phyloP scores from a whole-genome alignment of 345 rosid genomes.

The Isatis tinctoria region DNA sequence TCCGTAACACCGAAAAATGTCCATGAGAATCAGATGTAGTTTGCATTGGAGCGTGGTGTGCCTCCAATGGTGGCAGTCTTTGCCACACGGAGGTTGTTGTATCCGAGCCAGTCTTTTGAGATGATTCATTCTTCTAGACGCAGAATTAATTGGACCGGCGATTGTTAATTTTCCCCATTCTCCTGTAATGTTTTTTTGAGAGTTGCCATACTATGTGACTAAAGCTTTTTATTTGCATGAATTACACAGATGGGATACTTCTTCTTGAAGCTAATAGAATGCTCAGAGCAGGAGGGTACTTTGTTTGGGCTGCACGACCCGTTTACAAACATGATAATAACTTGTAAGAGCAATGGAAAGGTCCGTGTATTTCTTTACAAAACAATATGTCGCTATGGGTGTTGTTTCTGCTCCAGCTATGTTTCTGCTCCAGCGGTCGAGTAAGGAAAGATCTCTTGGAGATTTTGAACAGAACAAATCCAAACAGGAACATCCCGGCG shows the following conservation, averaged over 20 bases:
- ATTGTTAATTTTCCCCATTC: conserved; percentile 32
- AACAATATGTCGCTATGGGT: not conserved
- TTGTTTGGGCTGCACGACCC: conserved; percentile 61
- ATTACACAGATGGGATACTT: conserved; percentile 49
- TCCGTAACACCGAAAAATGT: conserved; percentile 56
- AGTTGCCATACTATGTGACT: not conserved
- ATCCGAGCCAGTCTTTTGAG: conserved; percentile 72
- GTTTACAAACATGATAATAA: conserved; percentile 50
- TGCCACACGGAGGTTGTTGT: conserved; percentile 45
- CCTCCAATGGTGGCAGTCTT: conserved; percentile 62
- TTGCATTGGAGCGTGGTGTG: conserved; percentile 70
- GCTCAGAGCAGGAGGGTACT: conserved; percentile 68
- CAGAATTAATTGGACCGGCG: conserved; percentile 54
- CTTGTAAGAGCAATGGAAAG: conserved; percentile 54
- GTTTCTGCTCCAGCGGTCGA: too few species aligned
- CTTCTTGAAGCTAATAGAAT: conserved; percentile 65
- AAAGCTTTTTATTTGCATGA: not conserved
- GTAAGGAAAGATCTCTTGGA: conserved; percentile 16
- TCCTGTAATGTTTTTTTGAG: not conserved
- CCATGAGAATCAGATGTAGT: conserved; percentile 54
- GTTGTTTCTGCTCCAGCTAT: not conserved
- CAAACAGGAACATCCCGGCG: too few species aligned
- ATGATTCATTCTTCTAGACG: conserved; percentile 63
- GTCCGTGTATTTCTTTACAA: conserved; percentile 6
- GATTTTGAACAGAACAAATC: not conserved